Evolutionary conservation across 768 basidiomycete genomes (phyloP), one percentile per base, ranked within the genome.

Genomic region (Hypsizygus marmoreus): DNA sequence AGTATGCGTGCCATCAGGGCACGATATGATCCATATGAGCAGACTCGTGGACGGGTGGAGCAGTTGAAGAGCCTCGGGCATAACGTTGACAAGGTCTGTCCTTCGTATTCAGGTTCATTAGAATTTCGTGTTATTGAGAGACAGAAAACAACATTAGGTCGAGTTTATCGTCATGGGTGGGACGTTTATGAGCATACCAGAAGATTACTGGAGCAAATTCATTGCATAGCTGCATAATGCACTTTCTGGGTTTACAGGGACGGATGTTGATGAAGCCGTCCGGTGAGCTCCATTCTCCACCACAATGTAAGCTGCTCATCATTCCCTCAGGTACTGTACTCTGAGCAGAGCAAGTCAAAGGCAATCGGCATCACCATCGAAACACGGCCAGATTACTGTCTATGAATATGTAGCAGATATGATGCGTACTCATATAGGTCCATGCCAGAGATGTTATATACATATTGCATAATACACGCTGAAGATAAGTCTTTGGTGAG

Each of bases 121-220:
- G 32, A 20, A 22, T 43, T 34, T 25, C 30, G 12, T 19, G 22
- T 23, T n/a, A 33, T 22, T 17, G 35, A 43, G 24, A 16, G n/a
- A n/a, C n/a, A n/a, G n/a, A 26, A 26, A 39, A 25, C 42, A n/a
- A n/a, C n/a, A n/a, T n/a, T n/a, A 90, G 89, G 86, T 92, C 23
- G 90, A 91, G 57, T 88, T 86, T 56, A 97, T 97, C 53, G 78
- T 95, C 50, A 97, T 97, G 97, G 97, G 97, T 17, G 97, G 97
- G 34, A 99, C 97, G 9, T 99, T 99, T 67, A 97, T 99, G 94
- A 97, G 95, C 61, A 95, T 97, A 88, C 90, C 95, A 28, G 94
- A 98, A 65, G 91, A 93, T 34, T 98, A 99, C 64, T 81, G 97
- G 49, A 84, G 82, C 49, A 85, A 89, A 54, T 99, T 99, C 55